These are phyloP conservation scores for Lipomyces chichibuensis DNA, from an alignment of 805 yeast species.

Conservation along the genomic window DNA sequence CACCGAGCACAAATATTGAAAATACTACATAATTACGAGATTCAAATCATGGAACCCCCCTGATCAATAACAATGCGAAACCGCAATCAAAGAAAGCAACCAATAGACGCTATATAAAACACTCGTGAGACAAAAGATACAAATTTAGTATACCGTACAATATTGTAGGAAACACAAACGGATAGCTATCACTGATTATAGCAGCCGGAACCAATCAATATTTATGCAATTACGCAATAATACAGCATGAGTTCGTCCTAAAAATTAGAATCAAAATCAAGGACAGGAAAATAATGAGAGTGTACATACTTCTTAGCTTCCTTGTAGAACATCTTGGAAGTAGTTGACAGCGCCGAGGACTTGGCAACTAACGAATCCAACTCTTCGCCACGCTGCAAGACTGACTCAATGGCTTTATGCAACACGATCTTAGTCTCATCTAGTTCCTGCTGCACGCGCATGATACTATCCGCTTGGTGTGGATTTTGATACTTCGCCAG, in stretches of 20 bases:
- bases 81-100: slow-evolving; percentile 3
- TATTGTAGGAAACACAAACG: not conserved
- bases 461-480: slow-evolving; percentile 90
- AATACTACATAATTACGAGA: slow-evolving; percentile 3
- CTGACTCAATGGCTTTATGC: slow-evolving; percentile 93
- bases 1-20: not conserved
- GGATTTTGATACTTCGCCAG: slow-evolving; percentile 93
- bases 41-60: not conserved
- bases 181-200: not conserved
- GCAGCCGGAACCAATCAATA: slow-evolving; percentile 1
- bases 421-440: slow-evolving; percentile 96
- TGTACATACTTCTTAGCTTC: slow-evolving; percentile 77
- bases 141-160: not conserved
- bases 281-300: not conserved
- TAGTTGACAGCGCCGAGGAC: slow-evolving; percentile 85
- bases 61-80: not conserved
- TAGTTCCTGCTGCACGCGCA: slow-evolving; percentile 96
- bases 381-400: slow-evolving; percentile 94
- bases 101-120: slow-evolving; percentile 3
- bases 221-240: slow-evolving; percentile 56
- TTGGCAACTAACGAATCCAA: slow-evolving; percentile 92
- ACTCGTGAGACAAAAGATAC: not conserved
- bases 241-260: slow-evolving; percentile 80
- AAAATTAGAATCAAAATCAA: not conserved
- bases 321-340: slow-evolving; percentile 92